A percentile compares a stretch with the other conserved stretches of the same genome.
These are phyloP conservation scores for Chrysoporthe deuterocubensis DNA, from an alignment of 2,329 filamentous ascomycete species.

Conservation along the genomic window DNA sequence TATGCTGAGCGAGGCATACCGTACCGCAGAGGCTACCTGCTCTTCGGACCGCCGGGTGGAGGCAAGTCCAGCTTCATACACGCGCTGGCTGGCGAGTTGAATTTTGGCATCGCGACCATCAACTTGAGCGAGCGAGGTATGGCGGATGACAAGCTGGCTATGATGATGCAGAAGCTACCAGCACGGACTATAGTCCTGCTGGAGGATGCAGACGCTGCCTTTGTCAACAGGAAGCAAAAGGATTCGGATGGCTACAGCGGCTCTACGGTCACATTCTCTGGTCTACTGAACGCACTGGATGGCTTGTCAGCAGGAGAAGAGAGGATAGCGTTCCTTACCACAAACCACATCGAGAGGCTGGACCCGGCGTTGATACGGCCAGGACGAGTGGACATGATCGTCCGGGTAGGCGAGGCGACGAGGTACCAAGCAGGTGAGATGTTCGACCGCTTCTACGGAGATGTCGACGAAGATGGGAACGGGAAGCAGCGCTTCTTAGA, in stretches of 20 bases:
- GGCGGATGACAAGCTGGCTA: conserved; percentile 86
- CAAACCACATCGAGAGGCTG: conserved; percentile 88
- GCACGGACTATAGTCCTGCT: conserved; percentile 80
- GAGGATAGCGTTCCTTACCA: conserved; percentile 90
- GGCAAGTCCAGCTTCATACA: conserved; percentile 98
- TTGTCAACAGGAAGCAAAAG: conserved; percentile 76
- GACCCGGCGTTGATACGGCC: conserved; percentile 89
- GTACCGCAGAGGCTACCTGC: conserved; percentile 84
- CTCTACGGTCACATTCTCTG: conserved; percentile 91
- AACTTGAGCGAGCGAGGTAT: conserved; percentile 89
- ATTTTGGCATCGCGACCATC: conserved; percentile 90
- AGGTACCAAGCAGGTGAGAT: conserved; percentile 82
- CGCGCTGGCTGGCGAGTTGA: conserved; percentile 86
- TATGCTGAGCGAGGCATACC: conserved; percentile 95
- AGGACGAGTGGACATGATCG: conserved; percentile 90
- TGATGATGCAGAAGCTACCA: conserved; percentile 83
- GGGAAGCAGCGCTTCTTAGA: conserved; percentile 72
- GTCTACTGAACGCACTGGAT: conserved; percentile 82
- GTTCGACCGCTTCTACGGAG: conserved; percentile 95
- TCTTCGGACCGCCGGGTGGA: conserved; percentile 87
- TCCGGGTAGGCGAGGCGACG: conserved; percentile 86
- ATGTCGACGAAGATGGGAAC: conserved; percentile 68
- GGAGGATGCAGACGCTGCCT: conserved; percentile 91
- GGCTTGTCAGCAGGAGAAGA: conserved; percentile 95
- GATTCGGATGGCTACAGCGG: conserved; percentile 85